Base-by-base conservation (phyloP, 441 rosid genomes). In the Arabidopsis lyrata region DNA sequence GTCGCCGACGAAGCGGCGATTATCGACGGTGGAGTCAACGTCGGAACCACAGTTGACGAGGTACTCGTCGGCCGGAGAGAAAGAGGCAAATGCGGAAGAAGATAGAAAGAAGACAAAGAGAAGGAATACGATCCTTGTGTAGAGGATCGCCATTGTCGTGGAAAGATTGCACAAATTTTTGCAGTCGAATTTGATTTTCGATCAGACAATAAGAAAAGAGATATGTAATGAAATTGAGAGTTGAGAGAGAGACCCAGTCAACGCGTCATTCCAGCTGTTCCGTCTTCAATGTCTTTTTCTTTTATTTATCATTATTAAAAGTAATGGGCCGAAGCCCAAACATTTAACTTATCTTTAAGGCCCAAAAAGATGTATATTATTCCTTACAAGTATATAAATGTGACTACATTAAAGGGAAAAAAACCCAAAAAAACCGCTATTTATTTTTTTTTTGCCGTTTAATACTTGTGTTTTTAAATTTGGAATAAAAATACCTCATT, bases 11-110 rank as follows among this genome's bases (percentile, higher is more conserved):
- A 88, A 89, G 14, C 72, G 86, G 57, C 95, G 91, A 68, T 76
- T 82, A 70, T 79, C 83, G 27, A 86, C 82, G 81, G 77, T 56
- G 76, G 88, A 67, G 75, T 82, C 90, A 45, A 73, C 79, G 78
- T 83, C 1, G 77, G 96, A 88, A 73, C 95, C 94, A 54, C 92
- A 90, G 77, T 87, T 81, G 42, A 88, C 11, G 71, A 91, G 90
- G 83, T 81, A 79, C 69, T 82, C 78, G 75, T 90, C 94, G 58
- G 74, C 5, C 32, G 97, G 96, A 35, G 86, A 50, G 84, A 88
- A 87, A 9, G 52, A 11, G 68, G 54, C 32, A 66, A 58, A 56
- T 0, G 68, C 2, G 20, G 78, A 60, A n/a, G 47, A 58, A 0
- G 74, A 68, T 61, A 66, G 2, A 22, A 75, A 34, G 70, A 29